Percentiles rank a stretch among this genome's conserved stretches.
Conservation (phyloP, 2,329 filamentous ascomycete genomes). For the Rhynchosporium agropyri region DNA sequence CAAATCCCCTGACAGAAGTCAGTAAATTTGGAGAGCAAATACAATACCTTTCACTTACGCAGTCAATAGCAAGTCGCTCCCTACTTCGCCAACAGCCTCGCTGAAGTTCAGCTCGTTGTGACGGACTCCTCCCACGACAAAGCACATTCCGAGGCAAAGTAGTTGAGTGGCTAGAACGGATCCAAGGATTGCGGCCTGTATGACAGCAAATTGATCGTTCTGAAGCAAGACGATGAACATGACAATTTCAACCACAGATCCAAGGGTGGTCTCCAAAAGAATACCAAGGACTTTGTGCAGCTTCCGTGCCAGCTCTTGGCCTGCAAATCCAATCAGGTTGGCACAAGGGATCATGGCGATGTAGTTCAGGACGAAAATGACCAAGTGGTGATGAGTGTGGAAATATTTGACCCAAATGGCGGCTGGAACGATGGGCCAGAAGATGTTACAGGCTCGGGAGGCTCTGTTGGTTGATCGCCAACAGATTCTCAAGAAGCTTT, state of each 20-base stretch:
- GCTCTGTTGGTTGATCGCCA: conserved; percentile 64
- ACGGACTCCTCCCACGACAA: conserved; percentile 73
- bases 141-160: conserved; percentile 78
- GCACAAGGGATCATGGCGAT: conserved; percentile 78
- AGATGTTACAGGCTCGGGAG: conserved; percentile 67
- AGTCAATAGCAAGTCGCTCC: conserved; percentile 74
- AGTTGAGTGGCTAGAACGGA: conserved; percentile 82
- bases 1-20: conserved; percentile 47
- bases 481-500: conserved; percentile 64
- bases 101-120: conserved; percentile 73
- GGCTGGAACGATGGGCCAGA: conserved; percentile 75
- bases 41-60: conserved; percentile 58
- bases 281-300: conserved; percentile 73
- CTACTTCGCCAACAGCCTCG: conserved; percentile 76
- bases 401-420: conserved; percentile 67
- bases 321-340: conserved; percentile 75
- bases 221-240: conserved; percentile 76
- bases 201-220: conserved; percentile 63
- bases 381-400: conserved; percentile 58
- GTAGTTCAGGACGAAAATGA: conserved; percentile 71
- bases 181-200: conserved; percentile 81
- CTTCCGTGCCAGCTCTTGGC: conserved; percentile 72
- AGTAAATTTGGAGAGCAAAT: conserved; percentile 18
- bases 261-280: conserved; percentile 64
- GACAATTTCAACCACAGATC: conserved; percentile 79